Evolutionary conservation across 257 asterid genomes (phyloP), one percentile per base, ranked within the genome.

Genomic region (Ajuga chamaepitys): DNA sequence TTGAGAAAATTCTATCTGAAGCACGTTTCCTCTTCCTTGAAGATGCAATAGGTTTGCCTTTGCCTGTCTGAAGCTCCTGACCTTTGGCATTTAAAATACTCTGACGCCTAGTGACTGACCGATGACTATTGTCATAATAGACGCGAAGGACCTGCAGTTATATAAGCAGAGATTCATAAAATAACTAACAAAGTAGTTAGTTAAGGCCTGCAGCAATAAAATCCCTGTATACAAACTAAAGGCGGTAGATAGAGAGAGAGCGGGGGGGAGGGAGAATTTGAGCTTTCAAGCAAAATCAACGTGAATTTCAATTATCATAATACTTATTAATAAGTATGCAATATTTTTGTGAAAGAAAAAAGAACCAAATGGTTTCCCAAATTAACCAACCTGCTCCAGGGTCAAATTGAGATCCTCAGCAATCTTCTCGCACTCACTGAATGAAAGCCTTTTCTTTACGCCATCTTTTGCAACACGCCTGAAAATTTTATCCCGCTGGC

Each of bases 351-450:
- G 22, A 17, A 52, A 42, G 61, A 44, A 10, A 3, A 41, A 68
- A 30, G 44, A 52, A 32, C 63, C 25, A 56, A 20, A 53, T 21
- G 63, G 71, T 40, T 64, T 44, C 46, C 75, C 65, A 72, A 58
- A 77, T 61, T 62, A 66, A 75, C 79, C 68, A 62, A 89, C 98
- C 98, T 93, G 97, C 73, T 86, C 97, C 65, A 89, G 58, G 65
- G 96, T 84, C 87, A 93, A 78, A 84, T 84, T 79, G 58, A 93
- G 91, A 75, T 86, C 94, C 71, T 78, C 80, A 28, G 99, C 93
- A 78, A 93, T 89, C 82, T 77, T 72, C 77, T 66, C 81, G 68
- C 99, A 93, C 68, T 86, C 95, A 48, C 46, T 70, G 55, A 75
- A 83, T 58, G 97, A 82, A 64, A 93, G 95, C 75, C 81, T 89